Conservation (phyloP, 225 moss, liverwort and hornwort genomes). For the Polytrichum commune region DNA sequence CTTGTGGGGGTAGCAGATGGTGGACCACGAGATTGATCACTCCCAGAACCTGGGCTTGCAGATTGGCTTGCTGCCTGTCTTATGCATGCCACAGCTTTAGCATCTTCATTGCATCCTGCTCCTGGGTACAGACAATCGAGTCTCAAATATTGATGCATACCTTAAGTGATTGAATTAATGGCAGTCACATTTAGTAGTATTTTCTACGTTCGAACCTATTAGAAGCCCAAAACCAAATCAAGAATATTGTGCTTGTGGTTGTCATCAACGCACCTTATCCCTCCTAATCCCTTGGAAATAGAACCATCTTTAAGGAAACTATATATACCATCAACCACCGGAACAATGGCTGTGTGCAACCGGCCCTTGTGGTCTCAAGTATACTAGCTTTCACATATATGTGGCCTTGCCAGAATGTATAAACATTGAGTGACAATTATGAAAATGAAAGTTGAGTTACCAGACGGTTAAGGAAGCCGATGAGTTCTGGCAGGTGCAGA, state of each 20-base stretch:
- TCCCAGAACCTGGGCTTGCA: conserved; percentile 9
- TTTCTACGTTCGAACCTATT: background rate
- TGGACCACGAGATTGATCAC: background rate
- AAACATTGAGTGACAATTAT: too few species aligned
- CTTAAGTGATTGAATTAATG: background rate
- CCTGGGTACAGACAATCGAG: conserved; percentile 10
- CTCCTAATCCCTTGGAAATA: too few species aligned
- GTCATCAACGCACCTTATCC: too few species aligned
- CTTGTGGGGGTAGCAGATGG: conserved; percentile 13
- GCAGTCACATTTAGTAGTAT: too few species aligned
- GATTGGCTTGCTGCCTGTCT: conserved; percentile 27
- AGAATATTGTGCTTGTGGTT: too few species aligned
- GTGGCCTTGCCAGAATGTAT: too few species aligned
- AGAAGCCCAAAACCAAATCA: background rate
- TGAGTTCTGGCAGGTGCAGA: conserved; percentile 31
- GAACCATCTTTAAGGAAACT: too few species aligned
- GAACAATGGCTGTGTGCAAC: too few species aligned
- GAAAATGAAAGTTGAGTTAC: conserved; percentile 14
- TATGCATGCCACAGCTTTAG: conserved; percentile 22
- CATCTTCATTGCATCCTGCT: conserved; percentile 18
- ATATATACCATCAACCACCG: too few species aligned
- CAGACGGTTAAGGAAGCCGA: conserved; percentile 23
- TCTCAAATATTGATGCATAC: background rate
- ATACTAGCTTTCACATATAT: too few species aligned
- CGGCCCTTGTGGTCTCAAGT: too few species aligned